Evolutionary conservation across 805 yeast species (phyloP), one percentile per base, ranked within the genome.

Genomic region (Lachancea dasiensis): DNA sequence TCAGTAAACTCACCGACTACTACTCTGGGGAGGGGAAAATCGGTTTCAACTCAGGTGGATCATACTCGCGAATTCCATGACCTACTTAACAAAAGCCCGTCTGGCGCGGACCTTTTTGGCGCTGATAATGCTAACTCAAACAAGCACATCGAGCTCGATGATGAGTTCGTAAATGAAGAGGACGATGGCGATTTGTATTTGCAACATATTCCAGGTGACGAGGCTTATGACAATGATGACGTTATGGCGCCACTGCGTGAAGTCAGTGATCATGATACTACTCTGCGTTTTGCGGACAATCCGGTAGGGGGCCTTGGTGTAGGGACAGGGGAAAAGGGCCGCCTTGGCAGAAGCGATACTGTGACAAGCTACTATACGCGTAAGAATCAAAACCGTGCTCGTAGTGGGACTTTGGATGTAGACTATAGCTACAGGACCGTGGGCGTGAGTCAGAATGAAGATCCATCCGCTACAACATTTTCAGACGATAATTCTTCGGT

Each of bases 171-270:
- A 14, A 30, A 32, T 19, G 26, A 34, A 13, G 43, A 41, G 14
- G 49, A 45, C 23, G 53, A 43, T 25, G 42, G 44, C 13, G 59
- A 59, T 22, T 45, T 46, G 11, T 51, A 52, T 31, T 26, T 61
- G 24, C 45, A 54, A 13, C 56, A 51, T 10, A 51, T 61, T 16
- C 66, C 66, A 1, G 66, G 66, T 17, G 62, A 60, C 42, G 64
- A 61, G 21, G 64, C 64, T 0, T 61, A 61, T 27, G 51, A 57
- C 36, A 55, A 63, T 37, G 64, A 61, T 31, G 63, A 56, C 33
- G 42, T 47, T 11, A 48, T 58, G 54, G 60, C 60, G 9, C 64
- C 61, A 15, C 33, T 54, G 17, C 43, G 62, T 27, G 61, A 56
- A 37, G 45, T 38, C 14, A 20, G 19, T 34, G 43, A 37, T 10